These are phyloP conservation scores for Fusarium sp. DNA, from an alignment of 2,329 filamentous ascomycete species.

Conservation along the genomic window DNA sequence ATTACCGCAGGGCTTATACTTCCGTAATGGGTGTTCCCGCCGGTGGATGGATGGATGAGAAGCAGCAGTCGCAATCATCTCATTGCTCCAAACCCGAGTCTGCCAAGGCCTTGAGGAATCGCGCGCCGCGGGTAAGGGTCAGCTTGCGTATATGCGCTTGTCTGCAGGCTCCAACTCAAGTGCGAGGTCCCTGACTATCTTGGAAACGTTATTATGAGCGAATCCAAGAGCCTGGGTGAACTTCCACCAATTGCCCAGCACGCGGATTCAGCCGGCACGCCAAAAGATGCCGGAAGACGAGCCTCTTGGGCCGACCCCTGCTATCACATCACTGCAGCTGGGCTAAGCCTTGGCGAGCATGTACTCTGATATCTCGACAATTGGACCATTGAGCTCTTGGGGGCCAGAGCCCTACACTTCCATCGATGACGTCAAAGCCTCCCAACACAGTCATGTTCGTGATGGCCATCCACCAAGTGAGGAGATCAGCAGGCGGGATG, in stretches of 20 bases:
- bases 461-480: constrained; percentile 22
- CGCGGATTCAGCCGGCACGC: not conserved
- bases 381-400: not conserved
- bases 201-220: not conserved
- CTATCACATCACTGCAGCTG: not conserved
- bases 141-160: constrained; percentile 16
- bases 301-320: not conserved
- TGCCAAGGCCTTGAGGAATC: constrained; percentile 16
- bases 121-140: constrained; percentile 22
- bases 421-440: constrained; percentile 42
- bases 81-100: constrained; percentile 10
- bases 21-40: constrained; percentile 24
- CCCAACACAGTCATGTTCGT: constrained; percentile 22
- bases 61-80: not conserved
- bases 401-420: not conserved
- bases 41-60: constrained; percentile 7
- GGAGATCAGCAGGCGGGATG: constrained; percentile 26
- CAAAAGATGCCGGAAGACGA: not conserved
- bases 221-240: constrained; percentile 7
- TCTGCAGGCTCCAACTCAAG: constrained; percentile 12
- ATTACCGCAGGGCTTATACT: constrained; percentile 29
- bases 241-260: constrained; percentile 32
- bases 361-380: not conserved
- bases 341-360: not conserved
- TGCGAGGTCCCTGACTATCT: constrained; percentile 25